These are phyloP conservation scores for Boletus calvinii DNA, from an alignment of 1,284 basidiomycete species.

Conservation along the genomic window DNA sequence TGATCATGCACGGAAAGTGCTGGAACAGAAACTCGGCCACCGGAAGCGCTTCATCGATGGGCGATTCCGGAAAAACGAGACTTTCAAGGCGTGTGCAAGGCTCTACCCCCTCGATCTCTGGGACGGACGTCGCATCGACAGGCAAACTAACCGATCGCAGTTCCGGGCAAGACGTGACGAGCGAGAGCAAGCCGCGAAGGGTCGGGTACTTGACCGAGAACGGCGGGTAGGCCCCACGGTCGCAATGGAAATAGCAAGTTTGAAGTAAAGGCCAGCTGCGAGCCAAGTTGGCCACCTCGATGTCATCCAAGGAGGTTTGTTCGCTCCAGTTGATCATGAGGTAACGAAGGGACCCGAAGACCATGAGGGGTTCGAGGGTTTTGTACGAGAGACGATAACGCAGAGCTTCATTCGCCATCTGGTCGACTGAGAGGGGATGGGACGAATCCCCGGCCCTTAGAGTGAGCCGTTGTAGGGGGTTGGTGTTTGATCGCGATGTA, in stretches of 20 bases:
- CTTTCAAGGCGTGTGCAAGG: not conserved
- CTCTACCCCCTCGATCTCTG: not conserved
- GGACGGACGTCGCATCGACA: constrained; percentile 18
- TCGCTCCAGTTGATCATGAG: constrained; percentile 16
- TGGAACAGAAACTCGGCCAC: constrained; percentile 19
- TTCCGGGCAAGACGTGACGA: constrained; percentile 7
- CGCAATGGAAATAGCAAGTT: constrained; percentile 8
- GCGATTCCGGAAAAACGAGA: constrained; percentile 15
- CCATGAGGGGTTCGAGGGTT: constrained; percentile 7
- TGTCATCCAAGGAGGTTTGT: constrained; percentile 17
- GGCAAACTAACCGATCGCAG: constrained; percentile 8
- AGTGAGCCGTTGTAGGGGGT: constrained; percentile 2
- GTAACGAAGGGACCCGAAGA: constrained; percentile 2
- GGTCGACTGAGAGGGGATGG: not conserved
- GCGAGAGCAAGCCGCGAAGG: constrained; percentile 11
- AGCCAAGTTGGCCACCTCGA: constrained; percentile 11
- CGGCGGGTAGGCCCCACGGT: constrained; percentile 9
- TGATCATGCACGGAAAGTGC: constrained; percentile 9
- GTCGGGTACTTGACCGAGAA: constrained; percentile 15
- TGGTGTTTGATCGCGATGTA: not conserved
- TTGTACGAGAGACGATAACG: constrained; percentile 12
- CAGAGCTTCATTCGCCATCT: constrained; percentile 9
- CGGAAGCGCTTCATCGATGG: constrained; percentile 9
- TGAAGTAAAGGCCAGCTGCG: constrained; percentile 13
- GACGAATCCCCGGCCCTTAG: not conserved